These are phyloP conservation scores for Curvularia eragrostidis DNA, from an alignment of 2,329 filamentous ascomycete genomes.

Conservation along the genomic window DNA sequence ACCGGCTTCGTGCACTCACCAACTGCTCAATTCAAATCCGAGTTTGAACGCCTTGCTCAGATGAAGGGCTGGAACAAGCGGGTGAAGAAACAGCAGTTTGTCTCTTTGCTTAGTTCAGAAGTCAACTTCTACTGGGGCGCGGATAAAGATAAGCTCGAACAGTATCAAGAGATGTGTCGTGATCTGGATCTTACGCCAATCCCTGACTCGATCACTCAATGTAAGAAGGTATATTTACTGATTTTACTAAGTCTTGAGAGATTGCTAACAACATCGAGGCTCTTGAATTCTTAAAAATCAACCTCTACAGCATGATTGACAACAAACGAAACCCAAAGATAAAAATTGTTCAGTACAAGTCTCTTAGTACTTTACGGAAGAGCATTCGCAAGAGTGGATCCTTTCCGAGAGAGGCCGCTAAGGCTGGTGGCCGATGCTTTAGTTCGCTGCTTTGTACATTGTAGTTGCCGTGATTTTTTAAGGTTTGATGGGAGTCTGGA, in stretches of 20 bases:
- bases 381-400: slow-evolving; percentile 22
- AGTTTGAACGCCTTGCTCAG: slow-evolving; percentile 29
- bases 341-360: slow-evolving; percentile 21
- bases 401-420: slow-evolving; percentile 31
- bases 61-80: slow-evolving; percentile 16
- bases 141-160: slow-evolving; percentile 22
- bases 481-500: not conserved
- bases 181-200: slow-evolving; percentile 30
- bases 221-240: slow-evolving; percentile 30
- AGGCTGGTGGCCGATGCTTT: slow-evolving; percentile 32
- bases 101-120: slow-evolving; percentile 27
- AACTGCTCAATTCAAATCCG: slow-evolving; percentile 24
- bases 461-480: not conserved
- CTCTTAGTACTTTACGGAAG: slow-evolving; percentile 22
- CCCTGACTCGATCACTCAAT: slow-evolving; percentile 32
- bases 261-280: slow-evolving; percentile 18
- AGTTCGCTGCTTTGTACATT: slow-evolving; percentile 20
- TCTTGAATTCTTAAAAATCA: slow-evolving; percentile 31
- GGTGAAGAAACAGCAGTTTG: slow-evolving; percentile 6
- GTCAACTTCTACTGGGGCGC: slow-evolving; percentile 30
- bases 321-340: slow-evolving; percentile 30
- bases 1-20: slow-evolving; percentile 24
- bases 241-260: not conserved
- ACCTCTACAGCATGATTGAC: slow-evolving; percentile 35
- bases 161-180: slow-evolving; percentile 36